A percentile compares a stretch with the other conserved stretches of the same genome.
Conservation (phyloP, 1,139 yeast species). For the Nakaseomyces nivariensis region DNA sequence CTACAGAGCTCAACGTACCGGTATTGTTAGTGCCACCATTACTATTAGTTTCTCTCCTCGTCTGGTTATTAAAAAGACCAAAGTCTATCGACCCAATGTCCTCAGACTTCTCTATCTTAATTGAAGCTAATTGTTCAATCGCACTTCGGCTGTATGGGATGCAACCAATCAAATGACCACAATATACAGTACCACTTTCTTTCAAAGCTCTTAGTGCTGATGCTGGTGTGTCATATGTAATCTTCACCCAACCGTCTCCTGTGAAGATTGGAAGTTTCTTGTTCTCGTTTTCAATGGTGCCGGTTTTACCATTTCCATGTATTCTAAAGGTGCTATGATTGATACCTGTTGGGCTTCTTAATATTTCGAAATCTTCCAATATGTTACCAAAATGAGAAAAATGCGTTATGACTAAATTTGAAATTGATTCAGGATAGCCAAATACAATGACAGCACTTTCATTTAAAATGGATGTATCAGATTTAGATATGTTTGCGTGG, state of each 20-base stretch:
- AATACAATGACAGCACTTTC: slow-evolving; percentile 72
- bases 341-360: slow-evolving; percentile 12
- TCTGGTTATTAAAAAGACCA: neutral
- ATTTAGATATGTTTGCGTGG: slow-evolving; percentile 6
- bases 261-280: slow-evolving; percentile 51
- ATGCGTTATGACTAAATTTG: slow-evolving; percentile 58
- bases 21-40: neutral
- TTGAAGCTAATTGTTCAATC: slow-evolving; percentile 53
- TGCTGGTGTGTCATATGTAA: slow-evolving; percentile 68
- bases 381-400: slow-evolving; percentile 76
- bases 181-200: slow-evolving; percentile 67
- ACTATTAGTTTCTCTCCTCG: neutral
- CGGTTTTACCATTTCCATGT: slow-evolving; percentile 5
- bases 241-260: slow-evolving; percentile 81
- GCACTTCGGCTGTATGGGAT: slow-evolving; percentile 55
- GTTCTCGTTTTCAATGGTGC: slow-evolving; percentile 10
- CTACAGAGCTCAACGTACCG: slow-evolving; percentile 12
- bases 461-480: slow-evolving; percentile 21
- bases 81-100: slow-evolving; percentile 40
- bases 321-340: slow-evolving; percentile 3
- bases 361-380: slow-evolving; percentile 58
- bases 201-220: slow-evolving; percentile 76
- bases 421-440: slow-evolving; percentile 75
- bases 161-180: slow-evolving; percentile 69
- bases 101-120: slow-evolving; percentile 41